phyloP scores from a whole-genome alignment of 805 yeast species.

The Debaryomyces tyrocola region DNA sequence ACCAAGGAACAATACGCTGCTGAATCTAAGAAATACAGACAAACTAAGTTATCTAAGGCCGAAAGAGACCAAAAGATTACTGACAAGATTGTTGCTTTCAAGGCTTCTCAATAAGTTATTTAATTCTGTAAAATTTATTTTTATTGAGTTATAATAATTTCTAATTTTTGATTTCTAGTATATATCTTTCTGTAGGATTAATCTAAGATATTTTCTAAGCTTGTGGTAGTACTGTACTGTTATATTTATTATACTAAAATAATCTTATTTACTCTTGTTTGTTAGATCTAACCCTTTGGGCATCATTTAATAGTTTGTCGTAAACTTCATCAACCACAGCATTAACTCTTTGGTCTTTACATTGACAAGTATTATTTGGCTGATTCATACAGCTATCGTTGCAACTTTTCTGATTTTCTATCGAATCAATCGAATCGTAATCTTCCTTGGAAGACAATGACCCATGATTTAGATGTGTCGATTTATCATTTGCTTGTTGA shows the following conservation, averaged over 20 bases:
- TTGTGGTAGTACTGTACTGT: not conserved
- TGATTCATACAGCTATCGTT: slow-evolving; percentile 7
- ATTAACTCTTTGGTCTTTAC: slow-evolving; percentile 17
- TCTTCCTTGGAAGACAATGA: slow-evolving; percentile 13
- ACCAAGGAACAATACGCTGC: slow-evolving; percentile 98
- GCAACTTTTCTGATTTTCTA: slow-evolving; percentile 9
- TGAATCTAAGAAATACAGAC: slow-evolving; percentile 89
- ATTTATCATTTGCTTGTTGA: not conserved
- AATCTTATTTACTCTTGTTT: slow-evolving; percentile 10
- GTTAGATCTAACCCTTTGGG: slow-evolving; percentile 63
- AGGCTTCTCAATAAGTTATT: slow-evolving; percentile 45
- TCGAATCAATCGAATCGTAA: slow-evolving; percentile 28
- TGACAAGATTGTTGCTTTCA: slow-evolving; percentile 92
- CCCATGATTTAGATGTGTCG: not conserved
- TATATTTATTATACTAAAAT: no score
- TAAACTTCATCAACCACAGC: slow-evolving; percentile 70
- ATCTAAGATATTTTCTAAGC: not conserved
- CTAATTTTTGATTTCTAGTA: not conserved
- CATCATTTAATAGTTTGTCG: slow-evolving; percentile 68
- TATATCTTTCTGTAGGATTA: not conserved
- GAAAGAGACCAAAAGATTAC: slow-evolving; percentile 88
- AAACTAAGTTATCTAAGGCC: slow-evolving; percentile 82
- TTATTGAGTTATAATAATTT: not conserved
- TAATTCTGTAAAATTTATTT: not conserved
- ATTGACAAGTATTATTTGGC: not conserved